phyloP scores from a whole-genome alignment of 1,284 basidiomycete genomes.

The Sphagnurus paluster region DNA sequence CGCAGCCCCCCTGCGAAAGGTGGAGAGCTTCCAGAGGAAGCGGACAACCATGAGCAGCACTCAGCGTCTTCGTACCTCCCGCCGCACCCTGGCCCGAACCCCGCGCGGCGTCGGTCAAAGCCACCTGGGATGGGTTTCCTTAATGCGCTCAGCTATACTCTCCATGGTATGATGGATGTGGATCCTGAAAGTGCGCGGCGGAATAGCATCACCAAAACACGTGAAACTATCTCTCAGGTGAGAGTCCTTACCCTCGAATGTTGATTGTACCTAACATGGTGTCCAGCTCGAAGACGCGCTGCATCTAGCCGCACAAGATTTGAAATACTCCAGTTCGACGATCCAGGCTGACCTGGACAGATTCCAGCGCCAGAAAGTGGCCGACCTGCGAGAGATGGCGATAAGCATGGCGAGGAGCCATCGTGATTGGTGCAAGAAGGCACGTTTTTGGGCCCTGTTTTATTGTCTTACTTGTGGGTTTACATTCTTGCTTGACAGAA shows the following conservation, averaged over 20 bases:
- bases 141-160: constrained; percentile 90
- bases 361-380: constrained; percentile 98
- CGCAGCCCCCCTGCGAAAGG: constrained; percentile 28
- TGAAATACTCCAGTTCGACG: constrained; percentile 94
- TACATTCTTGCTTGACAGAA: constrained; percentile 56
- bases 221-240: constrained; percentile 93
- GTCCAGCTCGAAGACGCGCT: constrained; percentile 87
- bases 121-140: constrained; percentile 85
- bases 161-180: constrained; percentile 98
- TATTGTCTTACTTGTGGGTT: constrained; percentile 8
- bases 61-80: constrained; percentile 54
- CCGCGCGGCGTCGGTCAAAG: constrained; percentile 50
- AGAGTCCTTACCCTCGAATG: constrained; percentile 21
- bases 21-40: constrained; percentile 29
- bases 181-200: constrained; percentile 95
- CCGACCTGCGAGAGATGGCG: constrained; percentile 90
- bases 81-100: constrained; percentile 74
- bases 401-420: constrained; percentile 90
- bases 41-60: constrained; percentile 24
- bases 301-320: constrained; percentile 86
- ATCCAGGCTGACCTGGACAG: constrained; percentile 98
- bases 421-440: constrained; percentile 94
- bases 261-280: constrained; percentile 1
- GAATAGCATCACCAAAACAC: constrained; percentile 90
- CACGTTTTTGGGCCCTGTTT: constrained; percentile 32